These are phyloP conservation scores for Vaccinium vitisidaea DNA, from an alignment of 148 eudicot species.

Conservation along the genomic window DNA sequence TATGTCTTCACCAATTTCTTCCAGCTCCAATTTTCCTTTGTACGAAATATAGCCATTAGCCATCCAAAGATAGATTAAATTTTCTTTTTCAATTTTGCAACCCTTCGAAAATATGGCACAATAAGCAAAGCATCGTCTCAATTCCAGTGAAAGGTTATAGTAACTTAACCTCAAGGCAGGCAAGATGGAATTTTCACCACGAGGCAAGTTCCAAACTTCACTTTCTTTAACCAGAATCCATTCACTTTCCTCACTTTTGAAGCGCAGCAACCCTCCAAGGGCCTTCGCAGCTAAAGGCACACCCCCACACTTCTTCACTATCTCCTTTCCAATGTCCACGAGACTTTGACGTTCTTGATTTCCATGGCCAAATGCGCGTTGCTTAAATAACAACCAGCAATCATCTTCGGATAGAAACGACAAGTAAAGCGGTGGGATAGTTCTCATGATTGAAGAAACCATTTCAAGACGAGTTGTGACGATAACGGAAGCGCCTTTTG, in stretches of 20 bases:
- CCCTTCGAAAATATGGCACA: conserved; percentile 6
- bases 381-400: conserved; percentile 2
- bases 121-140: conserved; percentile 5
- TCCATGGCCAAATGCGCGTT: background rate
- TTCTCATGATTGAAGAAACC: background rate
- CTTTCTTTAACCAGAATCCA: conserved; percentile 2
- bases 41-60: background rate
- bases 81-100: background rate
- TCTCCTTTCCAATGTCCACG: background rate
- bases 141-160: background rate
- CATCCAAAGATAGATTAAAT: conserved; percentile 9
- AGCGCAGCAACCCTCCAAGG: conserved; percentile 3
- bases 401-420: background rate
- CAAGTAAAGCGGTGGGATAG: background rate
- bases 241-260: background rate
- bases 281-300: conserved; percentile 15
- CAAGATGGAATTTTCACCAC: background rate
- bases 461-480: background rate
- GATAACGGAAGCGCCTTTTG: background rate
- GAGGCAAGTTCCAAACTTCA: conserved; percentile 6
- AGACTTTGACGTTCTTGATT: background rate
- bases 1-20: background rate
- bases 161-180: conserved; percentile 5
- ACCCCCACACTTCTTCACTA: background rate
- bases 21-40: background rate